phyloP scores from a whole-genome alignment of 73 alveolate genomes.

The Blepharisma japonicum region DNA sequence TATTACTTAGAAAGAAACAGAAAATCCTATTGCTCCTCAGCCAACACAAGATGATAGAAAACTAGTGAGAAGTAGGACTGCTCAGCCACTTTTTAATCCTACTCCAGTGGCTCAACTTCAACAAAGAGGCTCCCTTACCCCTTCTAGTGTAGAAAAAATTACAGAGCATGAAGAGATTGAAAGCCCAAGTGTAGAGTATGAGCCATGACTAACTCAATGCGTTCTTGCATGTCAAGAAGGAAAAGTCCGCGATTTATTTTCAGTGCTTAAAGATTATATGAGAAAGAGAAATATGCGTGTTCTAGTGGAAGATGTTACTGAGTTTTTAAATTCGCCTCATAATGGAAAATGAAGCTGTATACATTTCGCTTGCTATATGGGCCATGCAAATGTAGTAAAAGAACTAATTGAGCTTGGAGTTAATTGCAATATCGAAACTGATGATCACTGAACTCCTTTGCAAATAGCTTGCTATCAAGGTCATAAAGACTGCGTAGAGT shows the following conservation, averaged over 20 bases:
- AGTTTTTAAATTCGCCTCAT: slow-evolving; percentile 3
- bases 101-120: too few relatives aligned
- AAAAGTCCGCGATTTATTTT: background rate
- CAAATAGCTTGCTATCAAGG: slow-evolving; percentile 22
- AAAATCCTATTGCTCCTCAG: too few relatives aligned
- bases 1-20: too few relatives aligned
- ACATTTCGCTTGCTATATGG: slow-evolving; percentile 2
- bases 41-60: too few relatives aligned
- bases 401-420: slow-evolving; percentile 11
- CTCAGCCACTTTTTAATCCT: too few relatives aligned
- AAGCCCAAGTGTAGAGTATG: too few relatives aligned
- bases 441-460: slow-evolving; percentile 21
- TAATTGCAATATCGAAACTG: background rate
- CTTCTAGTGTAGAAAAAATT: too few relatives aligned
- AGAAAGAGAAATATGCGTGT: background rate
- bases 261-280: background rate
- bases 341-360: slow-evolving; percentile 8
- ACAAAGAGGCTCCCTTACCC: too few relatives aligned
- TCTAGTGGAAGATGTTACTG: background rate
- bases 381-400: background rate
- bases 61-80: too few relatives aligned
- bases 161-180: too few relatives aligned
- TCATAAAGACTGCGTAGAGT: slow-evolving; percentile 2
- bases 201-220: background rate
- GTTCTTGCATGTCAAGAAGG: slow-evolving; percentile 24